phyloP scores from a whole-genome alignment of 2,329 filamentous ascomycete species.

The Fusarium vanettenii region DNA sequence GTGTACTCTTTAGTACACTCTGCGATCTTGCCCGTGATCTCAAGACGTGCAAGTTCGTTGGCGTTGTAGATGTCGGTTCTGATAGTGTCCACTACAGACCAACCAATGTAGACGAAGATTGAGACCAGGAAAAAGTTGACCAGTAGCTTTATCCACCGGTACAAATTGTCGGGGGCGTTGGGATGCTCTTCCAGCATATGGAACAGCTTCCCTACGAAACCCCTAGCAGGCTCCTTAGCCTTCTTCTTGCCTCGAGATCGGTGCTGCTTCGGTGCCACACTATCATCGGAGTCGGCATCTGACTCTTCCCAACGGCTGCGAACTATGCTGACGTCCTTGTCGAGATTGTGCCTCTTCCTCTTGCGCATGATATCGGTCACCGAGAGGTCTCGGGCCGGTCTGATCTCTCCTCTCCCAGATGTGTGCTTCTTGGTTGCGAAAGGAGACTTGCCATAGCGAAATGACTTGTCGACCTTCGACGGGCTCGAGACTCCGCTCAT shows the following conservation, averaged over 20 bases:
- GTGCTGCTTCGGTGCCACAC: slow-evolving; percentile 31
- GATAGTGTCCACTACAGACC: slow-evolving; percentile 76
- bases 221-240: slow-evolving; percentile 29
- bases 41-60: slow-evolving; percentile 73
- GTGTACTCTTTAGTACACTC: slow-evolving; percentile 79
- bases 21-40: slow-evolving; percentile 78
- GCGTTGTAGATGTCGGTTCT: slow-evolving; percentile 80
- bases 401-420: slow-evolving; percentile 74
- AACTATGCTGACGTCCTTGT: slow-evolving; percentile 63
- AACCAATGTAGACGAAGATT: slow-evolving; percentile 72
- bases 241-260: slow-evolving; percentile 42
- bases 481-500: slow-evolving; percentile 60
- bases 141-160: slow-evolving; percentile 68
- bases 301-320: slow-evolving; percentile 59
- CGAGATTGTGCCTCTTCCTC: slow-evolving; percentile 63
- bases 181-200: slow-evolving; percentile 67
- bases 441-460: slow-evolving; percentile 56
- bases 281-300: slow-evolving; percentile 62
- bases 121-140: slow-evolving; percentile 73
- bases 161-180: slow-evolving; percentile 68
- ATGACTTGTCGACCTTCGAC: slow-evolving; percentile 58
- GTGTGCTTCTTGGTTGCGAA: slow-evolving; percentile 54
- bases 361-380: slow-evolving; percentile 62
- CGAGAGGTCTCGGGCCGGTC: slow-evolving; percentile 55
- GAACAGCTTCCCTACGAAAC: slow-evolving; percentile 58